Conservation (phyloP, 2,329 filamentous ascomycete genomes). For the Huntiella decipiens region DNA sequence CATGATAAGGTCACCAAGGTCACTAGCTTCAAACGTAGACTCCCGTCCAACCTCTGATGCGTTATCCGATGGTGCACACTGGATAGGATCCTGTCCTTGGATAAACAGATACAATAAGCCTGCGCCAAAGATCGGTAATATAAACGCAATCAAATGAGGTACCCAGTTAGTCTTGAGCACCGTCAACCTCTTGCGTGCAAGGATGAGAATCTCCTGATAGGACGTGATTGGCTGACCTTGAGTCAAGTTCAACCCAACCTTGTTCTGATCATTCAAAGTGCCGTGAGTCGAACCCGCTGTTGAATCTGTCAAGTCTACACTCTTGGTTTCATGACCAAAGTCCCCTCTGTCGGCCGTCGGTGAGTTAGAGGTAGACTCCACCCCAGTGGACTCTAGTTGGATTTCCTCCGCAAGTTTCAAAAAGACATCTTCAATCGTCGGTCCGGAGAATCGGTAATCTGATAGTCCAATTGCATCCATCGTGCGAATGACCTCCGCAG, state of each 20-base stretch:
- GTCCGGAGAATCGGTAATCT: slow-evolving; percentile 72
- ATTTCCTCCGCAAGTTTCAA: slow-evolving; percentile 70
- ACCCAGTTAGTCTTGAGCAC: slow-evolving; percentile 64
- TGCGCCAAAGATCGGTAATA: slow-evolving; percentile 63
- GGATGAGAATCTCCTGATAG: slow-evolving; percentile 47
- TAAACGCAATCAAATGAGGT: slow-evolving; percentile 53
- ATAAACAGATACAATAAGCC: slow-evolving; percentile 65
- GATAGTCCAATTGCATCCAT: slow-evolving; percentile 48
- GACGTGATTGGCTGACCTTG: slow-evolving; percentile 54
- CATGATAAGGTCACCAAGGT: slow-evolving; percentile 13
- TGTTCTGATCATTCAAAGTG: not conserved
- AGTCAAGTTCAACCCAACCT: slow-evolving; percentile 31
- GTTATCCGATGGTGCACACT: slow-evolving; percentile 21
- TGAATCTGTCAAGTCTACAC: too few species aligned
- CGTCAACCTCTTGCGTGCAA: slow-evolving; percentile 60
- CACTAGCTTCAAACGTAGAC: slow-evolving; percentile 18
- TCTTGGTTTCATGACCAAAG: slow-evolving; percentile 6
- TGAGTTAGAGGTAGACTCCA: slow-evolving; percentile 13
- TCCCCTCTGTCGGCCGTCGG: slow-evolving; percentile 15
- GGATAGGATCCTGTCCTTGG: slow-evolving; percentile 24
- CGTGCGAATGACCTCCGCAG: slow-evolving; percentile 49
- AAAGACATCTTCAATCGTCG: slow-evolving; percentile 87
- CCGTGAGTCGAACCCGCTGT: too few species aligned
- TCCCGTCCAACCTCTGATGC: slow-evolving; percentile 17
- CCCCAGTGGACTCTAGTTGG: slow-evolving; percentile 16